Evolutionary conservation across 1,284 basidiomycete species (phyloP), one percentile per base, ranked within the genome.

Genomic region (Polyporus tsugae): DNA sequence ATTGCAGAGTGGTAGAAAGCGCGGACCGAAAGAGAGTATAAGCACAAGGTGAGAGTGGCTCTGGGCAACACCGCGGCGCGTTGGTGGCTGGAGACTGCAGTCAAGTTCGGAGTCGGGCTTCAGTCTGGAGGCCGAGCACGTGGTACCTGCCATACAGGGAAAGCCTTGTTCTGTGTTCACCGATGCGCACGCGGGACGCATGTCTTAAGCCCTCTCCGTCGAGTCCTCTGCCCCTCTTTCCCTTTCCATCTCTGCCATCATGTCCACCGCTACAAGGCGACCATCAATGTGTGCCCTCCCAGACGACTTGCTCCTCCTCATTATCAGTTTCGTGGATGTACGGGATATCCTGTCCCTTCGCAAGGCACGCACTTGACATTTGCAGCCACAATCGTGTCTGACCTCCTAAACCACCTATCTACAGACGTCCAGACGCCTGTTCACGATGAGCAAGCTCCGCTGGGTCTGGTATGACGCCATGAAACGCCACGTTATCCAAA

Each of bases 381-480:
- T 36, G 60, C 22, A 49, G 46, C 58, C 64, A 60, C 55, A 15
- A 22, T 13, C 65, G 63, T 61, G 60, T 61, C 63, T 25, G n/a
- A 22, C 49, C 33, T 49, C 33, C 22, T 41, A 35, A 38, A 15
- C n/a, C 11, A 39, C 22, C 4, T 52, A 46, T 44, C 15, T 22
- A 39, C 67, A 82, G 81, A 79, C 80, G 10, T 80, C 75, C 19
- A 78, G 77, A 59, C 77, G 77, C 11, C 72, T 82, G 58, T 75
- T 66, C 60, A 59, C 73, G 6, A 72, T 82, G 60, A 79, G 80
- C 55, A 79, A 78, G 64, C 67, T 78, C 52, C 80, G 80, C 60
- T 82, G 80, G 80, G 78, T 82, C 15, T 82, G 81, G 81, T 75
- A 75, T 46, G 77, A 80, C 68, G 80, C 80, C 17, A 74, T 82